phyloP scores from a whole-genome alignment of 495 filamentous ascomycete genomes.

The Penicillium angulare region DNA sequence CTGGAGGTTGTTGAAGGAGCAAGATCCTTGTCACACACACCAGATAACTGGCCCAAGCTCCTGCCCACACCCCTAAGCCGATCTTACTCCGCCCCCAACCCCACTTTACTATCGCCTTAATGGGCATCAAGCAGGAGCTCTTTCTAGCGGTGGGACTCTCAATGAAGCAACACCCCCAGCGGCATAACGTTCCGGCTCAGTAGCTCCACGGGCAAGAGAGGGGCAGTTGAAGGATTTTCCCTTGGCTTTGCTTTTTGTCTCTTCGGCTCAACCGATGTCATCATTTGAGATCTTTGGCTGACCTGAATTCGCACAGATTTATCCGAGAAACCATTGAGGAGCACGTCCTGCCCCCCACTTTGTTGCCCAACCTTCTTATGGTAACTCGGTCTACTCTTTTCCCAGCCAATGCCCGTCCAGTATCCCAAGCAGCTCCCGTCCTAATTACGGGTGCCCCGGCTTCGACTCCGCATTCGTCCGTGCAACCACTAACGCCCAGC shows the following conservation, averaged over 20 bases:
- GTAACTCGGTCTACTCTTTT: constrained; percentile 71
- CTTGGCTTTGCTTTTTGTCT: constrained; percentile 8
- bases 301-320: constrained; percentile 53
- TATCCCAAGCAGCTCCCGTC: constrained; percentile 18
- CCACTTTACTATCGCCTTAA: constrained; percentile 20
- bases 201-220: constrained; percentile 25
- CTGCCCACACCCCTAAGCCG: constrained; percentile 26
- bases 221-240: constrained; percentile 7
- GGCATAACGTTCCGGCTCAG: constrained; percentile 10
- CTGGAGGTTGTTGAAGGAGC: constrained; percentile 8
- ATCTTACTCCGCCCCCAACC: constrained; percentile 25
- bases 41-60: constrained; percentile 39
- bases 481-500: constrained; percentile 23
- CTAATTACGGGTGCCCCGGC: constrained; percentile 19
- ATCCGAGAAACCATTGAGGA: constrained; percentile 68
- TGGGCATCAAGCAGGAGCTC: constrained; percentile 13
- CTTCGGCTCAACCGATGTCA: constrained; percentile 18
- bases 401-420: constrained; percentile 65
- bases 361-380: constrained; percentile 72
- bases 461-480: constrained; percentile 30
- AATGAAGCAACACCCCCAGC: constrained; percentile 1
- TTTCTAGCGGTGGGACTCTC: constrained; percentile 3
- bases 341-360: constrained; percentile 61
- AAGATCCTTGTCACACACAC: constrained; percentile 15
- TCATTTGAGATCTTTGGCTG: constrained; percentile 21